Base-by-base conservation (phyloP, 805 yeast genomes). In the Candida caryicola region DNA sequence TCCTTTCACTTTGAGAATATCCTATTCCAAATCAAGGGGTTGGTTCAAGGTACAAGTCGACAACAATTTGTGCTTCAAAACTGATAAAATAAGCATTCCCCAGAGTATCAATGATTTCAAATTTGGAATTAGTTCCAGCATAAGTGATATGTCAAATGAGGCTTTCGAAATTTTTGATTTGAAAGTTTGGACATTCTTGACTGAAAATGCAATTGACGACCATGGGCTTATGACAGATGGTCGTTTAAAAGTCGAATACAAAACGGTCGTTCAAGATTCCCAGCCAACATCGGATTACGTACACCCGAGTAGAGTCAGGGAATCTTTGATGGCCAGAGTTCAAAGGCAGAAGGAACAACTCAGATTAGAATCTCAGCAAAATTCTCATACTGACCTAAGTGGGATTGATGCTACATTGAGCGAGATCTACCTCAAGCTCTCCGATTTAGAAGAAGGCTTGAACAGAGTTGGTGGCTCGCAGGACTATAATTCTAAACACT, bases 11-110 rank as follows among this genome's bases (percentile, higher is more conserved):
- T 37, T 83, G n/a, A 76, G 88, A 59, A 47, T 85, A 10, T 77
- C 82, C 6, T 82, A 82, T 50, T 73, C 77, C 17, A 57, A 59
- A 7, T 54, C 62, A 29, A 55, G 57, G 18, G 63, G 67, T 12
- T 58, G 74, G 42, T 67, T 81, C 45, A 81, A 82, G 47, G 71
- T 84, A n/a, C 87, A 85, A 44, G 64, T 82, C 34, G 87, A 85
- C 58, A 85, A 85, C 56, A 77, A 74, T 48, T 66, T 85, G 40
- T 80, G 89, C 52, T 77, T 84, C 59, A 79, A 79, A 57, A 80
- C 89, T 0, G 73, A 76, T 41, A 59, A 75, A 38, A 63, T 84
- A 26, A 53, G 59, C 25, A 53, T 84, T 14, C 76, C 76, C 23
- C 44, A 56, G 4, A 40, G 46, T 15, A 46, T 54, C 1, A 47